Base-by-base conservation (phyloP, 1,139 yeast species). In the Blastobotrys aristatus region DNA sequence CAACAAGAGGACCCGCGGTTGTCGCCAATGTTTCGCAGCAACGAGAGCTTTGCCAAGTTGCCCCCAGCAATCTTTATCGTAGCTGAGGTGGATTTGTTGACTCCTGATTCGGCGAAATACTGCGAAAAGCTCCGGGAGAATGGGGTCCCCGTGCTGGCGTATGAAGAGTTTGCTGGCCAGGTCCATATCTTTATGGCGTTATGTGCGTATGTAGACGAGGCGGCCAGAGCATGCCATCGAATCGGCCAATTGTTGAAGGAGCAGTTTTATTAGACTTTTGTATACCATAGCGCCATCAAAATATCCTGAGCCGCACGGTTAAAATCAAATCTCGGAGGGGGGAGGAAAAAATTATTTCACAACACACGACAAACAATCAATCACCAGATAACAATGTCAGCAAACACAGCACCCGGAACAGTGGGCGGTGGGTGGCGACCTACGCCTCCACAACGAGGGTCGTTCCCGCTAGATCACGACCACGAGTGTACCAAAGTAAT, bases 371-470 rank as follows among this genome's bases (percentile, higher is more conserved):
- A n/a, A n/a, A n/a, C n/a, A n/a, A n/a, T n/a, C n/a, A n/a, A n/a
- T n/a, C n/a, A n/a, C n/a, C n/a, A n/a, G n/a, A n/a, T n/a, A 24
- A 24, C 27, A 24, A 43, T 39, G 42, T 38, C 44, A 14, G 35
- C 42, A 21, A 27, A 30, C 3, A 34, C 47, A 2, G 44, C 44
- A 10, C 44, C 50, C n/a, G 45, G 46, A 11, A 30, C 40, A 26
- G 26, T 34, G 16, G 21, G 29, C 16, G 14, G 39, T 11, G 34
- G 24, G 13, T 48, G 48, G 48, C n/a, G 86, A 17, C 96, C 97
- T 13, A 84, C 92, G 0, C 96, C 98, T 24, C 98, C 98, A 3
- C 96, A 90, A 58, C 73, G 96, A 58, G 98, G 98, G 0, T 86
- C 97, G 0, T 92, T 92, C 65, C 98, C 97, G 1, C 72, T 92